Evolutionary conservation across 805 yeast genomes (phyloP).

Genomic region (Lipomyces chichibuensis): DNA sequence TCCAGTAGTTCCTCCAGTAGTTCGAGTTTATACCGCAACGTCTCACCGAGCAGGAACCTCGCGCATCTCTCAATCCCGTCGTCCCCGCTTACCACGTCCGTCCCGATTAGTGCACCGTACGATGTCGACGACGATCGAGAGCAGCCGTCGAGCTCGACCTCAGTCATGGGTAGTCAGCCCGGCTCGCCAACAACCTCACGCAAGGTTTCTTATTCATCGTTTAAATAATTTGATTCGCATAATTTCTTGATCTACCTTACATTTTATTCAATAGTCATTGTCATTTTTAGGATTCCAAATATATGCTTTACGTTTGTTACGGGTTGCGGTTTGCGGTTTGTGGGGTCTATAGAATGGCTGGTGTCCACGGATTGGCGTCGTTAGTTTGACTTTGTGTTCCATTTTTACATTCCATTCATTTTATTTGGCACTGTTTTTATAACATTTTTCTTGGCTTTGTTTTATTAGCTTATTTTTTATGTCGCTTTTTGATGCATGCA

Average conservation of each 20-base stretch:
- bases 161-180: constrained; percentile 4
- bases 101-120: constrained; percentile 21
- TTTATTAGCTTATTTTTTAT: neutral
- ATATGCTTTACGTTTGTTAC: neutral
- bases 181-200: constrained; percentile 24
- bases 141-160: constrained; percentile 1
- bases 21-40: constrained; percentile 26
- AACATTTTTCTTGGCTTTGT: neutral
- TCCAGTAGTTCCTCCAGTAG: constrained; percentile 29
- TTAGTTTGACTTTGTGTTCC: neutral
- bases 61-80: constrained; percentile 27
- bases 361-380: neutral
- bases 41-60: constrained; percentile 24
- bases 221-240: neutral
- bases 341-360: neutral
- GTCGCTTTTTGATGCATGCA: neutral
- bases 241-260: neutral
- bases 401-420: neutral
- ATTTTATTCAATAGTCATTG: neutral
- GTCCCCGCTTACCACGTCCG: constrained; percentile 31
- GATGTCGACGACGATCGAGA: neutral
- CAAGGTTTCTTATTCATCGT: constrained; percentile 16
- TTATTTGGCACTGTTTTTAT: neutral
- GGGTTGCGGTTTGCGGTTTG: neutral
- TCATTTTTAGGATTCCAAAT: neutral